Base-by-base conservation (phyloP, 176 grass and related monocot species). In the Rhynchospora tenuis region DNA sequence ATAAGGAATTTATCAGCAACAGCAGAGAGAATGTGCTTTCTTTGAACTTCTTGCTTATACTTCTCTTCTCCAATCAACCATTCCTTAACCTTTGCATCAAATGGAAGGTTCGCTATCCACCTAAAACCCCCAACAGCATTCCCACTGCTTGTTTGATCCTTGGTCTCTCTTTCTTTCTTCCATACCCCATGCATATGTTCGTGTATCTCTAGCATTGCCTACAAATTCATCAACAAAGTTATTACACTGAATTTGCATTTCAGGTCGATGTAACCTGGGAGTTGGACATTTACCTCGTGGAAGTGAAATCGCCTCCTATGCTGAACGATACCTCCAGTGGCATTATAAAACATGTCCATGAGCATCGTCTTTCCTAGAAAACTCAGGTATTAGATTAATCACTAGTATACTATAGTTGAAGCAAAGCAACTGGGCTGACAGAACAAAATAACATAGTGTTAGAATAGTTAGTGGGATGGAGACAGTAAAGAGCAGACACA, bases 141-240 rank as follows among this genome's bases (percentile, higher is more conserved):
- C 85, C 76, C 88, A 50, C 83, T 86, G 10, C 80, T 86, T 38
- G 83, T 78, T 78, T 80, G 65, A 47, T 84, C 87, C 28, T 82
- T 42, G 0, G 17, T 4, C 57, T 82, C 80, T 82, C 56, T 82
- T 82, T 82, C 80, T 85, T 80, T 93, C 81, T 94, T 98, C 92
- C 92, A 98, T 67, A 98, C 63, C 56, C 85, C 89, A 85, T 98
- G 95, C 95, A 98, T 94, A 89, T 94, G 92, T 56, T 98, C 95
- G 15, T 93, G 89, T 91, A 98, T 98, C 88, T 94, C 89, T 88
- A 98, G 90, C 95, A 98, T 98, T 59, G 92, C 95, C 95, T 97
- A 80, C 60, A 89, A 20, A 68, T 85, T 77, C 23, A 73, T 23
- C 6, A 43, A 73, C n/a, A n/a, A n/a, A n/a, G n/a, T n/a, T n/a